Evolutionary conservation across 768 basidiomycete species (phyloP), one percentile per base, ranked within the genome.

Genomic region (Termitomyces sp.): DNA sequence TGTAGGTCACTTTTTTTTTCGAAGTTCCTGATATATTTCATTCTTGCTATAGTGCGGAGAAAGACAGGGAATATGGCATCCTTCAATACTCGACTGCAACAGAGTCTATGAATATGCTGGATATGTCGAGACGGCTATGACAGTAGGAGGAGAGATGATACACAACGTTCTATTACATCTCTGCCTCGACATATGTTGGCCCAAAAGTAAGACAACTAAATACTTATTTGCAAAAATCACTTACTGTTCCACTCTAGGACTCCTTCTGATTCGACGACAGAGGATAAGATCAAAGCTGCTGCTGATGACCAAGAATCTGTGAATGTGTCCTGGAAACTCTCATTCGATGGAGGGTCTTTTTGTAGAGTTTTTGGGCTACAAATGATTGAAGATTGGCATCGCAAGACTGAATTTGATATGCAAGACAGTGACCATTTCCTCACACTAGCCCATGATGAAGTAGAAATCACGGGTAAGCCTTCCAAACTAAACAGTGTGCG

Each of bases 271-370:
- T n/a, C 53, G 3, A 40, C 44, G 37, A 26, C 26, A 3, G 52
- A 47, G 4, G 51, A 55, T 33, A 10, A 17, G 4, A 6, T n/a
- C 8, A 37, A 35, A 12, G 41, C 42, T 21, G 17, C 37, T 37
- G 48, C 53, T 41, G 37, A 51, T 50, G 67, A 66, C 30, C 53
- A 48, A 38, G 65, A 69, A 26, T 66, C 57, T 19, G 57, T 74
- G 31, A 62, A 71, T n/a, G 59, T 75, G 12, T 65, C 61, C 9
- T 74, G 73, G 72, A 68, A 68, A 3, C 59, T 75, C 37, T 63
- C 65, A 3, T 71, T 67, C 40, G 66, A 69, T 0, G 69, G 67
- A 11, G 59, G 57, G 12, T 58, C 68, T 2, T 66, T 64, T 4
- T 53, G 14, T 6, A 71, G 68, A 48, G 47, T 66, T 21, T 2